Evolutionary conservation across 768 basidiomycete genomes (phyloP), one percentile per base, ranked within the genome.

Genomic region (Hygrophorus pudorinus): DNA sequence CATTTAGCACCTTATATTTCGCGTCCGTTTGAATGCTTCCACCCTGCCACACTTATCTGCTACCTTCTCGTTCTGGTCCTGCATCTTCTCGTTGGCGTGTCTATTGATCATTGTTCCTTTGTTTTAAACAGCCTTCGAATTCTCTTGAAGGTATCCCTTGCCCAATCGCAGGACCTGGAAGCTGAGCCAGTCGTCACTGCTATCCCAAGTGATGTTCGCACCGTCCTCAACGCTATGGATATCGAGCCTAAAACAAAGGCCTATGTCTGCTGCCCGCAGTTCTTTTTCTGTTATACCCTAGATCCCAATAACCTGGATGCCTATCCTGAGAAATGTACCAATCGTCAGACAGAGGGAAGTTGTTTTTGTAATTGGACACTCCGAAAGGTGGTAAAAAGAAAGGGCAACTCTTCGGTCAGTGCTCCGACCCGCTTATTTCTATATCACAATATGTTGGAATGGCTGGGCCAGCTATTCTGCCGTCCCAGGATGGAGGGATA

Each of bases 361-460:
- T 35, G 38, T 16, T 41, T 45, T 2, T 60, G 59, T n/a, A 21
- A 50, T 11, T 31, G 47, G 8, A 17, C 20, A 11, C 44, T 54
- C 2, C 28, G 49, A 28, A 34, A 30, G 28, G 11, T 34, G 18
- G 37, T 31, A 33, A n/a, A 18, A n/a, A n/a, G n/a, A 14, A 11
- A 37, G 28, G 27, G 27, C 16, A 33, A 18, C 17, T 21, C 14
- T 3, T 33, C 14, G 29, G 10, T 29, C 9, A 27, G 37, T 11
- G 29, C 11, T 2, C 58, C 51, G 1, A 39, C 47, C 3, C 45
- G 41, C 7, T 42, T 45, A 7, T 65, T 53, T 28, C 16, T 56
- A 2, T 54, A 61, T 11, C 58, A 64, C 13, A 55, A 62, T 18
- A 41, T 61, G 1, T 48, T 56, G 2, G 29, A 58, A 9, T 68